A percentile compares a stretch with the other conserved stretches of the same genome.
These are phyloP conservation scores for Candida suzukii DNA, from an alignment of 805 yeast species.

Conservation along the genomic window DNA sequence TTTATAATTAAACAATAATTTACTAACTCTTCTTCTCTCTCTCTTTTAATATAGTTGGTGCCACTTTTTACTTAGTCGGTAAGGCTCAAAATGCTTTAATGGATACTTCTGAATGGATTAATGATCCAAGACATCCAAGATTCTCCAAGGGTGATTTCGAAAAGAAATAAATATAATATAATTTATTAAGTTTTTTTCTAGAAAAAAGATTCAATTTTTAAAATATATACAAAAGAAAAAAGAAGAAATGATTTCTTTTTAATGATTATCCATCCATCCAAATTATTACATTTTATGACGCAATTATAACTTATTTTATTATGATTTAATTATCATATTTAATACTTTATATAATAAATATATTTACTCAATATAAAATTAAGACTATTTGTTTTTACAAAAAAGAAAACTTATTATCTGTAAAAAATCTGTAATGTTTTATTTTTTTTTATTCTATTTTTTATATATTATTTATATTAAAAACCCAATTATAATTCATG, in stretches of 20 bases:
- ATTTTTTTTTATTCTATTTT: too few species aligned
- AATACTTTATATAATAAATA: neutral
- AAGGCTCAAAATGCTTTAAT: slow-evolving; percentile 63
- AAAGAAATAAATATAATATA: slow-evolving; percentile 16
- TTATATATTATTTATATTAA: too few species aligned
- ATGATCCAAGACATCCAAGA: slow-evolving; percentile 96
- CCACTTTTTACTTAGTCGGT: slow-evolving; percentile 64
- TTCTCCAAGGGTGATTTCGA: slow-evolving; percentile 37
- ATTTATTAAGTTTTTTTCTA: too few species aligned
- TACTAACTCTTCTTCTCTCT: neutral
- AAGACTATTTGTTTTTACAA: too few species aligned
- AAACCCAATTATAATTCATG: slow-evolving; percentile 11
- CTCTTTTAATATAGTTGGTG: slow-evolving; percentile 25
- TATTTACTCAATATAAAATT: neutral
- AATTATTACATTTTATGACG: neutral
- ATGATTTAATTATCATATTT: neutral
- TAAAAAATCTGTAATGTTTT: neutral
- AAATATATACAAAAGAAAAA: too few species aligned
- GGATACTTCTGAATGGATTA: slow-evolving; percentile 74
- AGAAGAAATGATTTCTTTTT: too few species aligned
- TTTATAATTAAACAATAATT: neutral
- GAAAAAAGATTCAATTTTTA: too few species aligned
- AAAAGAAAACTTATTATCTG: neutral
- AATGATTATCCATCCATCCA: too few species aligned
- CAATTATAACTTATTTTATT: neutral